phyloP scores from a whole-genome alignment of 345 rosid species.

The Jatropha curcas region DNA sequence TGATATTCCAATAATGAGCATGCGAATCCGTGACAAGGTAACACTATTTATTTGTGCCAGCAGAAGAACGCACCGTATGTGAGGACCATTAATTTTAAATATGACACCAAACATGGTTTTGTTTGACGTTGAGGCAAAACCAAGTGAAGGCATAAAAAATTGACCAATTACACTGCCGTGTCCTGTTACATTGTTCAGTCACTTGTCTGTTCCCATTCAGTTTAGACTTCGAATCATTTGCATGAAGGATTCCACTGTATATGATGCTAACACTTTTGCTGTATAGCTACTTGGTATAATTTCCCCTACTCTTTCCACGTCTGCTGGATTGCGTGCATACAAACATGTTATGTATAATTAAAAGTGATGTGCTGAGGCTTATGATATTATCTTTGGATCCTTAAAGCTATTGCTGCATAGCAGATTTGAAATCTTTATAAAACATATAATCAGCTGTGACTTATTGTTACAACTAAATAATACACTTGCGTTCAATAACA shows the following conservation, averaged over 20 bases:
- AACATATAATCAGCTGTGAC: background rate
- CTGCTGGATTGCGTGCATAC: background rate
- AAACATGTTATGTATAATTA: background rate
- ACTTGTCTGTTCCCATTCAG: background rate
- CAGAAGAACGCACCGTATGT: background rate
- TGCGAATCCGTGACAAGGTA: slow-evolving; percentile 89
- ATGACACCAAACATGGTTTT: background rate
- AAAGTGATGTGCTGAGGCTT: background rate
- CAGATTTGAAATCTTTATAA: background rate
- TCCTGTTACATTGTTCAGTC: background rate
- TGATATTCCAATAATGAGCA: slow-evolving; percentile 76
- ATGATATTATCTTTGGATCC: background rate
- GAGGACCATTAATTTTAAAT: background rate
- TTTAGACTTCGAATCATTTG: background rate
- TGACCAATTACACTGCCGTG: background rate
- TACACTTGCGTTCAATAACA: background rate
- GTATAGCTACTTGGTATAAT: background rate
- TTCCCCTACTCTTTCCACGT: background rate
- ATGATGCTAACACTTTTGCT: background rate
- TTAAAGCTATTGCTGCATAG: background rate
- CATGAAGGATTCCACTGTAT: background rate
- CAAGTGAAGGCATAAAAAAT: background rate
- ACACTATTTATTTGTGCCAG: background rate
- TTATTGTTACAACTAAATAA: background rate
- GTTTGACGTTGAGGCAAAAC: background rate